Conservation (phyloP, 2,329 filamentous ascomycete species). For the Aspergillus cejpii region DNA sequence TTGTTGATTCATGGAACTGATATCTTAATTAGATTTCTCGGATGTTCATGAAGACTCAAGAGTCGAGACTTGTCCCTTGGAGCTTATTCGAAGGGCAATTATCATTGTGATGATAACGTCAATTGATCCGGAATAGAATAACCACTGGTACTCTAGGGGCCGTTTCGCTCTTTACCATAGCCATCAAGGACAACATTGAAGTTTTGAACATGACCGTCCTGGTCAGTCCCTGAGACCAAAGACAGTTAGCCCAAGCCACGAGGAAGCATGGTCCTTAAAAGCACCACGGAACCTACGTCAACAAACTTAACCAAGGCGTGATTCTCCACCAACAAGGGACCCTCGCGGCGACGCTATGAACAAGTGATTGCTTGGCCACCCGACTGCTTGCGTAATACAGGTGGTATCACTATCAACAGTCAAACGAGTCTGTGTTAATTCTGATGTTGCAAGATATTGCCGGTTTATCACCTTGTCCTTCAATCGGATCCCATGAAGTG, state of each 20-base stretch:
- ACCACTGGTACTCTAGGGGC: too few relatives aligned
- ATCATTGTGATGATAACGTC: slow-evolving; percentile 3
- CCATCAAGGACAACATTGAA: too few relatives aligned
- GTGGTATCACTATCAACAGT: slow-evolving; percentile 5
- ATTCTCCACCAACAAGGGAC: slow-evolving; percentile 36
- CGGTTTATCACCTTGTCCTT: neutral
- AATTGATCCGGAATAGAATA: too few relatives aligned
- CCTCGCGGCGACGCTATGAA: slow-evolving; percentile 25
- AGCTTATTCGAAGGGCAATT: neutral
- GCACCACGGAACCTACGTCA: slow-evolving; percentile 13
- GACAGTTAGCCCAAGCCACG: neutral
- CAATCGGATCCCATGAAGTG: neutral
- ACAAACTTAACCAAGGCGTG: slow-evolving; percentile 1
- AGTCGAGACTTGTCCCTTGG: too few relatives aligned
- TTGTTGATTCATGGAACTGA: too few relatives aligned
- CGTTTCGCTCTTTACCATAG: too few relatives aligned
- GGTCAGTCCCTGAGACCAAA: neutral
- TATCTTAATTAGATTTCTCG: too few relatives aligned
- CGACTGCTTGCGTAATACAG: slow-evolving; percentile 36
- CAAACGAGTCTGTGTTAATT: slow-evolving; percentile 25
- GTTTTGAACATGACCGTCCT: too few relatives aligned
- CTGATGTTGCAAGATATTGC: slow-evolving; percentile 20
- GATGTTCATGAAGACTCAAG: too few relatives aligned
- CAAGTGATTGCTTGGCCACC: slow-evolving; percentile 27
- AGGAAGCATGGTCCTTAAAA: neutral